phyloP scores from a whole-genome alignment of 495 filamentous ascomycete genomes.

The Podospora fimiseda region DNA sequence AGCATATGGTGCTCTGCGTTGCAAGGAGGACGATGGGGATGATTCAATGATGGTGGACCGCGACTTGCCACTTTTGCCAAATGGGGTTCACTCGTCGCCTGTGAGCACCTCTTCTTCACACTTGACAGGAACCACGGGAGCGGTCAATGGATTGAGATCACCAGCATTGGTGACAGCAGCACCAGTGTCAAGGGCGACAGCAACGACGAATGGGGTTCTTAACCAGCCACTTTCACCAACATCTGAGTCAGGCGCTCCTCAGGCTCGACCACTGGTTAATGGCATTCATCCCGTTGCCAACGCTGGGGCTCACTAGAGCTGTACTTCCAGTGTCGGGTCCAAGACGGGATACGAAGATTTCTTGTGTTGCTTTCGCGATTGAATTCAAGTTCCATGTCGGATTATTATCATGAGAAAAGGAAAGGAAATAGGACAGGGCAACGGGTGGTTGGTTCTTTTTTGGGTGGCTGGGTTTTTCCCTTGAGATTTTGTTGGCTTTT shows the following conservation, averaged over 20 bases:
- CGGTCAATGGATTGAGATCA: conserved; percentile 20
- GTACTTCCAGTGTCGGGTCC: too few relatives aligned
- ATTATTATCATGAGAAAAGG: too few relatives aligned
- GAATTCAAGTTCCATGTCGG: too few relatives aligned
- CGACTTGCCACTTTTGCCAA: conserved; percentile 23
- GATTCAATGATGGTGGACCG: conserved; percentile 29
- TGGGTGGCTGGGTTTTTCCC: too few relatives aligned
- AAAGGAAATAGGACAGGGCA: too few relatives aligned
- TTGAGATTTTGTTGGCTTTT: conserved; percentile 10
- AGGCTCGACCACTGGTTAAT: conserved; percentile 24
- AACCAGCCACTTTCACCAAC: conserved; percentile 28
- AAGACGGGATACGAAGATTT: too few relatives aligned
- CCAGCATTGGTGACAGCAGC: conserved; percentile 6
- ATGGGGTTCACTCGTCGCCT: conserved; percentile 31
- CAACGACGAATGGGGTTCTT: conserved; percentile 11
- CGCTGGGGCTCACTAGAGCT: conserved; percentile 4
- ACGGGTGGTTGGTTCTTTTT: too few relatives aligned
- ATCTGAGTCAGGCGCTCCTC: conserved; percentile 24
- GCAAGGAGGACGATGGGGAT: conserved; percentile 39
- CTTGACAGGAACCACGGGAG: background rate
- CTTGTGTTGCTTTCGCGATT: too few relatives aligned
- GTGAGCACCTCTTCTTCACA: conserved; percentile 13
- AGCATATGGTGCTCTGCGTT: conserved; percentile 37
- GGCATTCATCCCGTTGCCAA: conserved; percentile 20
- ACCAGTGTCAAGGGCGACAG: background rate